Evolutionary conservation across 2,329 filamentous ascomycete genomes (phyloP).

Genomic region (Fusarium paranaense): DNA sequence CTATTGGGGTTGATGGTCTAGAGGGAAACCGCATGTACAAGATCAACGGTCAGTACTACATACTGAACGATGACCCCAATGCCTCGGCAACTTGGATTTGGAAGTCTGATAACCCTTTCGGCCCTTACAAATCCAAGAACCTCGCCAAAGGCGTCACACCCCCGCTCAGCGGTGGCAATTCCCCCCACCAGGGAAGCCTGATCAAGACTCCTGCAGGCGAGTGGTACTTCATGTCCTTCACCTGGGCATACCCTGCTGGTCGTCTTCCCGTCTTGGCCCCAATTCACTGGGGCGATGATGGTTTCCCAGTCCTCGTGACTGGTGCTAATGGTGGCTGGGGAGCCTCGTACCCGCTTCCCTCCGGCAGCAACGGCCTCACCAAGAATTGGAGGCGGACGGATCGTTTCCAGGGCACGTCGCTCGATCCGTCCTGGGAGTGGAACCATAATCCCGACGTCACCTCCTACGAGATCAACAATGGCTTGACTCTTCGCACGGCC

Average conservation of each 20-base stretch:
- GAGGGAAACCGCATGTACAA: no score
- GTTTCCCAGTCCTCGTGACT: constrained; percentile 58
- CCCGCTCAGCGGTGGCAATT: constrained; percentile 58
- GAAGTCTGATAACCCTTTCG: constrained; percentile 53
- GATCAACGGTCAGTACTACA: constrained; percentile 65
- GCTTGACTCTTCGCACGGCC: constrained; percentile 60
- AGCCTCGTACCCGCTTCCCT: constrained; percentile 54
- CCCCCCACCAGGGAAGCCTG: constrained; percentile 67
- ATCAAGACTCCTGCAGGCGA: constrained; percentile 62
- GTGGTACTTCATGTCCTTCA: constrained; percentile 71
- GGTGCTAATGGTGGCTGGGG: constrained; percentile 61
- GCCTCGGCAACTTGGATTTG: constrained; percentile 59
- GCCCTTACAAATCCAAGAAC: constrained; percentile 48
- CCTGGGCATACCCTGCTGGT: constrained; percentile 66
- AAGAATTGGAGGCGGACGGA: constrained; percentile 55
- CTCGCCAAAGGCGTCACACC: constrained; percentile 56
- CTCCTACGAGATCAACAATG: constrained; percentile 57
- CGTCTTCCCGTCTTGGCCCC: constrained; percentile 58
- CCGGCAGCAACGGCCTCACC: constrained; percentile 8
- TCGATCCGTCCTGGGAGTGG: constrained; percentile 67
- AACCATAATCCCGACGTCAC: constrained; percentile 69
- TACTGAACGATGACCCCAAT: constrained; percentile 61
- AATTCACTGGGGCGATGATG: no score
- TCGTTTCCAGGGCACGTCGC: constrained; percentile 54
- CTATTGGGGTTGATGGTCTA: no score